Base-by-base conservation (phyloP, 2,329 filamentous ascomycete species). In the Periconia sp. region DNA sequence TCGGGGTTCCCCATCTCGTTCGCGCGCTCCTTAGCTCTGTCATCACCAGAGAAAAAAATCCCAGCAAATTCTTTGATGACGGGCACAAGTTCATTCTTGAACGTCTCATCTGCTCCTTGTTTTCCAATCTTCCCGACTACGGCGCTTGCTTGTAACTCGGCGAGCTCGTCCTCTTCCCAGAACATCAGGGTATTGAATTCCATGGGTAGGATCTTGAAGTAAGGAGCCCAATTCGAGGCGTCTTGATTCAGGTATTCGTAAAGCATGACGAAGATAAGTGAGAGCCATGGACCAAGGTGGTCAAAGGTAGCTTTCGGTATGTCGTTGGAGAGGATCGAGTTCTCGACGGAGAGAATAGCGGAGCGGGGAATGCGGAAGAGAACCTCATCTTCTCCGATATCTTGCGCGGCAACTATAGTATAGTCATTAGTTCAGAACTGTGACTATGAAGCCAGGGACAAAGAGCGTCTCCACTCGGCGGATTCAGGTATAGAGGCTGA, bases 111-210 rank as follows among this genome's bases (percentile, higher is more conserved):
- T 2, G 90, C 89, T 40, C 81, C 77, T 4, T 80, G 75, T 54
- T 83, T 88, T 34, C 90, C 91, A 51, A 96, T 87, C 65, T 91
- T 92, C 48, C 80, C 72, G 3, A 85, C 67, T n/a, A 94, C 82
- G 1, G 88, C 82, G 62, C 88, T 92, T 13, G 86, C 88, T 70
- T 92, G 86, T 7, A 96, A 80, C 58, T 86, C 78, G 1, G 75
- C 71, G 3, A 96, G 76, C 66, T 96, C 90, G 1, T 75, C 72
- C 1, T 79, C 74, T 2, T 80, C 75, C 92, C 92, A 96, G 72
- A 92, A 96, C 88, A 96, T 96, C 52, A 92, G 80, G 2, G 89
- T 95, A 66, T 94, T 83, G 62, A 96, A 96, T 22, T 64, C 52
- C 11, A 56, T 47, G 3, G 90, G 90, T 4, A 96, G 77, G 15